A percentile compares a stretch with the other conserved stretches of the same genome.
These are phyloP conservation scores for Epithele typhae DNA, from an alignment of 768 basidiomycete genomes.

Conservation along the genomic window DNA sequence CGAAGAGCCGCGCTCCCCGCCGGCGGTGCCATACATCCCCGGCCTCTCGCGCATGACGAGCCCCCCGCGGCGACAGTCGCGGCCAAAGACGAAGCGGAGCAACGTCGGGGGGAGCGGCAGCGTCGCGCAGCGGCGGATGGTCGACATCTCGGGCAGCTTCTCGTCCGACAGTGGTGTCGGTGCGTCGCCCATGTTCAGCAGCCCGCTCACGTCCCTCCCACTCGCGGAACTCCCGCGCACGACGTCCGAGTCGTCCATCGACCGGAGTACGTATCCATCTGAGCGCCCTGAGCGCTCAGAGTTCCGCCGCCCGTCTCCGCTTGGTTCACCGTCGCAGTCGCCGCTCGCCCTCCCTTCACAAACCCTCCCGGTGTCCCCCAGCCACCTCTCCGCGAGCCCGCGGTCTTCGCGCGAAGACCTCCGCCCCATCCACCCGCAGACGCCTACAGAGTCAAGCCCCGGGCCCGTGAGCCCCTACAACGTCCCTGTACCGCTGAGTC, in stretches of 20 bases:
- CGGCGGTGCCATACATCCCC: not conserved
- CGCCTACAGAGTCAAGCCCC: not conserved
- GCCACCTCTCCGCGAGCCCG: not conserved
- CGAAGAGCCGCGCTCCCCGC: constrained; percentile 2
- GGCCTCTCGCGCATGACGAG: not conserved
- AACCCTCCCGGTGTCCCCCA: constrained; percentile 2
- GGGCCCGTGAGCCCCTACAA: not conserved
- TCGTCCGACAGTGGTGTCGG: constrained; percentile 14
- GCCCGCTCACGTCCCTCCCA: constrained; percentile 10
- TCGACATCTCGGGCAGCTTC: constrained; percentile 6
- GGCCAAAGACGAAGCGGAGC: constrained; percentile 5
- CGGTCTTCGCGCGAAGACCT: not conserved
- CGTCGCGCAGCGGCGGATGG: constrained; percentile 9
- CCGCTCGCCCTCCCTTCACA: constrained; percentile 9
- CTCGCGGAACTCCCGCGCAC: constrained; percentile 10
- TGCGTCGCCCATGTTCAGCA: constrained; percentile 9
- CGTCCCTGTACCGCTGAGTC: constrained; percentile 10
- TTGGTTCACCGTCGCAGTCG: constrained; percentile 6
- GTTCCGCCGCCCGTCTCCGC: constrained; percentile 1
- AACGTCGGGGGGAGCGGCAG: not conserved
- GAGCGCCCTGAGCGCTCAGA: constrained; percentile 5
- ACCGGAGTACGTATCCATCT: constrained; percentile 8
- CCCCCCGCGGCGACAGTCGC: constrained; percentile 4
- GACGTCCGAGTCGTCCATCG: constrained; percentile 8
- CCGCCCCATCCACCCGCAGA: not conserved